Evolutionary conservation across 345 rosid species (phyloP), one percentile per base, ranked within the genome.

Genomic region (Lepidium aucheri): DNA sequence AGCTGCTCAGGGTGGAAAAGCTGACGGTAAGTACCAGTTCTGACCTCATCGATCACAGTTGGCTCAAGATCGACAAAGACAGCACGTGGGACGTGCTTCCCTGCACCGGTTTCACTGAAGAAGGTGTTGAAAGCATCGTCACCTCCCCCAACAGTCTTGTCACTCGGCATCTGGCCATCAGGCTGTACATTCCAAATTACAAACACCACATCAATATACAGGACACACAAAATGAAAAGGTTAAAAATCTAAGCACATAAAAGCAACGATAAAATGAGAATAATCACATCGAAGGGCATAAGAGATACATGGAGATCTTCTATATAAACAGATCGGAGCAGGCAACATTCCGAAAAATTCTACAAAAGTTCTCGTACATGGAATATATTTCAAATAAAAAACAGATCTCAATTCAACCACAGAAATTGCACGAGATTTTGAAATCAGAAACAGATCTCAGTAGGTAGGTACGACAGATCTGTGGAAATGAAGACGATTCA

Each of bases 51-150:
- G 4, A 85, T 85, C 68, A 87, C 94, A 42, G 94, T 87, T 12
- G 94, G 94, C 82, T 87, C 94, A 12, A 87, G 94, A 54, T 87
- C 94, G 17, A 87, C 90, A 26, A 87, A 87, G 61, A 87, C 80
- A 0, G 93, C 93, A 30, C 90, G 86, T 6, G 93, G 90, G n/a
- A 85, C 93, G 36, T 85, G 93, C 82, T 87, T 87, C 10, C 93
- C 93, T 0, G 93, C 86, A 74, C 88, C 93, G 34, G 90, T 87
- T 22, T 85, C 90, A 39, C 91, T 86, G 82, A 86, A 86, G 77
- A 86, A 86, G 81, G 91, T 84, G 82, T 84, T 86, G 80, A 85
- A 87, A 15, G 90, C 94, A 79, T 87, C 90, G 30, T 85, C 88
- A 32, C 90, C 90, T 77, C 88, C 90, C 0, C 94, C 90, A 33